Evolutionary conservation across 257 asterid species (phyloP), one percentile per base, ranked within the genome.

Genomic region (Anisodus acutangulus): DNA sequence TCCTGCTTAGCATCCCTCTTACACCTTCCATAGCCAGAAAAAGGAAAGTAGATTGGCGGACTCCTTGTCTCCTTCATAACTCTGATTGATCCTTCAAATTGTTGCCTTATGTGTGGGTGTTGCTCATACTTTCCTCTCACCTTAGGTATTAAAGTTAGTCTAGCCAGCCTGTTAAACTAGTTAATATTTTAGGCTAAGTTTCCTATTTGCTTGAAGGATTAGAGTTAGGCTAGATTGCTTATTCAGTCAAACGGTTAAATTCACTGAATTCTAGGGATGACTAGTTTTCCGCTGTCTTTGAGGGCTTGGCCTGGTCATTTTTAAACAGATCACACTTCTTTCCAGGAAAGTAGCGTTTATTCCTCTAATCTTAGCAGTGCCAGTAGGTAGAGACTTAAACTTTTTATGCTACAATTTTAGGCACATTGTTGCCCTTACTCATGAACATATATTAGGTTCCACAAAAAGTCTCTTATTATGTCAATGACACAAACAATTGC

Each of bases 131-230:
- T 26, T 63, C 3, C 41, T 63, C 41, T 63, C 70, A 63, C 70
- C 15, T 63, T 63, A 63, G 39, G 35, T 63, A 57, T 57, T 15
- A 15, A 57, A 63, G 69, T 51, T 51, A 51, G 55, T 22, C 41
- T 63, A 63, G 70, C 8, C 41, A 26, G 9, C 31, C 72, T 66
- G 72, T 31, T 12, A 63, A 60, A 22, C 72, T 66, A 26, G 47
- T 35, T 22, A 63, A 22, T 22, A 9, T 19, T 74, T 59, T 59
- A 58, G n/a, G 22, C n/a, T 17, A 11, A 22, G 62, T 74, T 62
- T 47, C 62, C 62, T 74, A 51, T 74, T 72, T 58, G 12, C 81
- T 49, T 49, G 43, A 51, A 74, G 62, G 39, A 51, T 47, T 74
- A 35, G 17, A 49, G 43, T 74, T 49, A 49, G 62, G 81, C 19